Evolutionary conservation across 2,329 filamentous ascomycete genomes (phyloP).

Genomic region (Apiospora phragmitis): DNA sequence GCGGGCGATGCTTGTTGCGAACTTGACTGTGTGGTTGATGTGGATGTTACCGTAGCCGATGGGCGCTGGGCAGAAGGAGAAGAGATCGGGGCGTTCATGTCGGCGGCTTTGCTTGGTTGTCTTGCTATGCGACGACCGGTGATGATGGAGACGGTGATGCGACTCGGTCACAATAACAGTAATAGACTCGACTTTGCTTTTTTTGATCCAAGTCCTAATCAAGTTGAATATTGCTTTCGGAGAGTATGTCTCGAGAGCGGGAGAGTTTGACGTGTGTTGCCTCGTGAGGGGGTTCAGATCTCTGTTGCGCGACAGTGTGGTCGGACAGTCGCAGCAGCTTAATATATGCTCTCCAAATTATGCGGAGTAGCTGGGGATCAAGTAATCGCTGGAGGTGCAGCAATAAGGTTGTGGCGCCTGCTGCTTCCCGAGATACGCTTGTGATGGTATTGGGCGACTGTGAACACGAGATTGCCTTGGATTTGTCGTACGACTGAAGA

Average conservation of each 20-base stretch:
- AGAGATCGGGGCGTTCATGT: conserved; percentile 34
- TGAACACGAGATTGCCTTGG: conserved; percentile 7
- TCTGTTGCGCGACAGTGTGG: conserved; percentile 3
- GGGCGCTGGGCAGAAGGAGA: conserved; percentile 17
- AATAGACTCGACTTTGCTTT: background rate
- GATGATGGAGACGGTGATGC: background rate
- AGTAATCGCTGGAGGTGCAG: background rate
- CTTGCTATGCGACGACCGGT: background rate
- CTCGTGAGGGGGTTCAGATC: background rate
- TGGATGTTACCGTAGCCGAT: background rate
- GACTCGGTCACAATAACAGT: background rate
- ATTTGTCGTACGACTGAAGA: background rate
- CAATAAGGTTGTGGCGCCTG: conserved; percentile 10
- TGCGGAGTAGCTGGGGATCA: background rate
- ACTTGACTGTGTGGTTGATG: conserved; percentile 21
- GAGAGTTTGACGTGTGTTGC: background rate
- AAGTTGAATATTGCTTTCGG: background rate
- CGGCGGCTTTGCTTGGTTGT: conserved; percentile 6
- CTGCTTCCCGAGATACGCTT: background rate
- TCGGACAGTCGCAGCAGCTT: conserved; percentile 9
- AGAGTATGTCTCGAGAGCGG: background rate
- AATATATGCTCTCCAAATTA: conserved; percentile 7
- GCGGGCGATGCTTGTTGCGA: conserved; percentile 17
- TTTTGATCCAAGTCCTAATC: background rate
- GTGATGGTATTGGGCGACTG: conserved; percentile 6